Conservation (phyloP, 2,329 filamentous ascomycete genomes). For the Cladosporium sp. region DNA sequence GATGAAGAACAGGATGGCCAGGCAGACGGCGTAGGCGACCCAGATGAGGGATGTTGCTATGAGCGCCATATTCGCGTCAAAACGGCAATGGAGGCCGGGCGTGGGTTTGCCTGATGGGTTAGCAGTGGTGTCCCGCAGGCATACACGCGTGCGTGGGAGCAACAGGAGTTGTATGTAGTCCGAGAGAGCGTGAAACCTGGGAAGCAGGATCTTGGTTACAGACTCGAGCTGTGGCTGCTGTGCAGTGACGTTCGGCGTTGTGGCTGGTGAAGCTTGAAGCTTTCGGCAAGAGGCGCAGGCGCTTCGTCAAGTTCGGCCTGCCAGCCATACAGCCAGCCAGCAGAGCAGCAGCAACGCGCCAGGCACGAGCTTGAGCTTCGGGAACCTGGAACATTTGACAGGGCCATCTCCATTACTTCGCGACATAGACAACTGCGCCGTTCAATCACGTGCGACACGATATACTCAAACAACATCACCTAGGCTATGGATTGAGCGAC, state of each 20-base stretch:
- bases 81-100: not conserved
- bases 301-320: not conserved
- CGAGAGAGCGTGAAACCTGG: not conserved
- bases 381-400: not conserved
- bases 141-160: not conserved
- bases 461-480: not conserved
- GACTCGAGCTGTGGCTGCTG: not conserved
- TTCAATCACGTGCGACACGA: not conserved
- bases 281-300: not conserved
- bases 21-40: slow-evolving; percentile 84
- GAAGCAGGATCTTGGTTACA: slow-evolving; percentile 3
- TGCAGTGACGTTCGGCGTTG: not conserved
- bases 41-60: slow-evolving; percentile 91
- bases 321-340: not conserved
- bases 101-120: not conserved
- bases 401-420: not conserved
- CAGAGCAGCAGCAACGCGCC: not conserved
- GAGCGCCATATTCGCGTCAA: slow-evolving; percentile 56
- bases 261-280: not conserved
- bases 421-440: not conserved
- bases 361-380: not conserved
- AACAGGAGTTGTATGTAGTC: no score
- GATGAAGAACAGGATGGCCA: slow-evolving; percentile 72
- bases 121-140: not conserved
- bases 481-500: slow-evolving; percentile 11